Evolutionary conservation across 129 eudicot species (phyloP), one percentile per base, ranked within the genome.

Genomic region (Flaveria trinervia): DNA sequence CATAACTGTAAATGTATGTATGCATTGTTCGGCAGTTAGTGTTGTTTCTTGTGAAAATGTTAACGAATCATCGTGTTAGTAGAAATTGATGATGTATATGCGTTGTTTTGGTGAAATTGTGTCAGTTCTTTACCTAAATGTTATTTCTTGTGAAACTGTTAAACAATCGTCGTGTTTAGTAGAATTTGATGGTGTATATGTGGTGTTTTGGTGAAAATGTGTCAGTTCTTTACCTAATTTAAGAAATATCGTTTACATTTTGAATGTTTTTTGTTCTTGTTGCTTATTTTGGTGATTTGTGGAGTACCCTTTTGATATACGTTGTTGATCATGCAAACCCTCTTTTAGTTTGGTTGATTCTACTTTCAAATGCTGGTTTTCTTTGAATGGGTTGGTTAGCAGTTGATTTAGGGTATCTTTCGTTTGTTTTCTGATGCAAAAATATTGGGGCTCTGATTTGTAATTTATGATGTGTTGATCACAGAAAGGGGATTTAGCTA

Each of bases 331-430:
- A 36, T 36, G 41, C 41, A 0, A 36, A 36, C 7, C 39, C 41
- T 36, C 7, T 36, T 5, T 36, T 36, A 36, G 41, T 36, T 36
- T 36, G 41, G 41, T 36, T 36, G 41, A 36, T 0, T 36, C 6
- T 45, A 8, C 13, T 45, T 45, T 8, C 14, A 11, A 45, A 9
- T 45, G 50, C 0, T 74, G 59, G n/a, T 48, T 26, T 23, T 45
- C 8, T 28, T 80, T 84, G 50, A 11, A 45, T 64, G 80, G 80
- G 33, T 43, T 75, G 62, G 9, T 80, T 79, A 60, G 75, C 79
- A 50, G 50, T 11, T 79, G 55, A 73, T 65, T 77, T 22, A 50
- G 14, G 33, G 82, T 20, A 26, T 49, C 5, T 62, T 23, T 3
- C 41, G 49, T 55, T 55, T 2, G 13, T 66, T 36, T 44, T 26